These are phyloP conservation scores for Xylaria sp. DNA, from an alignment of 2,329 filamentous ascomycete species.

Conservation along the genomic window DNA sequence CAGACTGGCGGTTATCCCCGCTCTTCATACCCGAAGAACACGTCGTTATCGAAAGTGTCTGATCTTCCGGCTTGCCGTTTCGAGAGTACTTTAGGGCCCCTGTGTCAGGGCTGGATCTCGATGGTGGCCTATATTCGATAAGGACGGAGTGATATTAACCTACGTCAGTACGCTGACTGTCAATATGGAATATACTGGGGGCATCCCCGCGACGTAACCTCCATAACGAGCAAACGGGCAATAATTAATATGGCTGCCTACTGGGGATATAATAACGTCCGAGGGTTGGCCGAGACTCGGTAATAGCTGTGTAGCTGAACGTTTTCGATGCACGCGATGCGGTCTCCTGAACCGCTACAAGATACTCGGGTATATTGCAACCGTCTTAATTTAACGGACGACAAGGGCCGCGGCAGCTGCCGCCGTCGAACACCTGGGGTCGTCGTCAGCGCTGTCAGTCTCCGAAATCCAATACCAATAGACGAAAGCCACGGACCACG, in stretches of 20 bases:
- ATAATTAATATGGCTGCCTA: neutral
- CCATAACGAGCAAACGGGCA: neutral
- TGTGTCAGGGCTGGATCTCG: neutral
- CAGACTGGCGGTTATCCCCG: neutral
- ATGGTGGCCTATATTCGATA: constrained; percentile 24
- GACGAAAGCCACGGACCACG: neutral
- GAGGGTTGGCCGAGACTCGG: neutral
- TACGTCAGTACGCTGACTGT: neutral
- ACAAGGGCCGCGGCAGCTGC: constrained; percentile 13
- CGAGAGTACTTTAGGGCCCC: constrained; percentile 5
- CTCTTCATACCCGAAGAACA: neutral
- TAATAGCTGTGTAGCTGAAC: neutral
- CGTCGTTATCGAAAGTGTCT: constrained; percentile 17
- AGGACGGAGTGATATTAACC: constrained; percentile 9
- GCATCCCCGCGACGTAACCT: neutral
- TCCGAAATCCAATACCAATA: neutral
- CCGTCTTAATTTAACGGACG: neutral
- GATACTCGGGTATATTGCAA: neutral
- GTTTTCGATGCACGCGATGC: neutral
- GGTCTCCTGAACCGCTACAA: neutral
- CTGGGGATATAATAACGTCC: neutral
- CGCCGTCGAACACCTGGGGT: constrained; percentile 4
- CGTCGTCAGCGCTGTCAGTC: neutral
- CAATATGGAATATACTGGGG: neutral
- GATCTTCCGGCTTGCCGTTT: constrained; percentile 26